These are phyloP conservation scores for Kwoniella heveanensis DNA, from an alignment of 768 basidiomycete genomes.

Conservation along the genomic window DNA sequence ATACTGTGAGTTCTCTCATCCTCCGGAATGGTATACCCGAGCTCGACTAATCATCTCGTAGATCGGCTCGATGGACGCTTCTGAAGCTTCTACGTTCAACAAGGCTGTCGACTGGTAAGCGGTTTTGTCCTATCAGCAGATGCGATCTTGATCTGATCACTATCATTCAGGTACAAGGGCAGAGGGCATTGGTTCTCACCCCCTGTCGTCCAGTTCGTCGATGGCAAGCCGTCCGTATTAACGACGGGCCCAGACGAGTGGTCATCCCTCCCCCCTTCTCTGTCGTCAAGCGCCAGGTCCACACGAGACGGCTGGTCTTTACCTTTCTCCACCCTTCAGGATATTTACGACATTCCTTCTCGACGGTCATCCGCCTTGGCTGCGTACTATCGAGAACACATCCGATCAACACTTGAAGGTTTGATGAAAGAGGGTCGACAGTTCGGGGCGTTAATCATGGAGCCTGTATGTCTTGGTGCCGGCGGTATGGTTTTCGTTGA, in stretches of 20 bases:
- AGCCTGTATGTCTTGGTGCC: conserved; percentile 90
- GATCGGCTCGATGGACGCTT: conserved; percentile 95
- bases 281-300: not conserved
- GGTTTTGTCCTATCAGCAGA: not conserved
- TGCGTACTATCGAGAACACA: conserved; percentile 64
- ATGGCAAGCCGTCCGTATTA: conserved; percentile 59
- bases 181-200: conserved; percentile 94
- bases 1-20: conserved; percentile 68
- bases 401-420: conserved; percentile 62
- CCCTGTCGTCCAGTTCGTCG: conserved; percentile 70
- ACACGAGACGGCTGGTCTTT: conserved; percentile 37
- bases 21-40: too few relatives aligned
- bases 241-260: conserved; percentile 49
- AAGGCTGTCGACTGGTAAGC: conserved; percentile 78
- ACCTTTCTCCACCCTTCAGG: conserved; percentile 60
- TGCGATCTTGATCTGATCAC: too few relatives aligned
- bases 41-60: conserved; percentile 20
- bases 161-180: conserved; percentile 71
- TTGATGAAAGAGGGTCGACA: conserved; percentile 58
- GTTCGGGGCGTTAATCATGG: conserved; percentile 74
- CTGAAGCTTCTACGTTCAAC: conserved; percentile 75
- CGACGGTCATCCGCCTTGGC: conserved; percentile 69
- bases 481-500: conserved; percentile 98
- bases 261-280: conserved; percentile 33
- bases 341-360: conserved; percentile 69